These are phyloP conservation scores for Colletotrichum tanaceti DNA, from an alignment of 2,329 filamentous ascomycete species.

Conservation along the genomic window DNA sequence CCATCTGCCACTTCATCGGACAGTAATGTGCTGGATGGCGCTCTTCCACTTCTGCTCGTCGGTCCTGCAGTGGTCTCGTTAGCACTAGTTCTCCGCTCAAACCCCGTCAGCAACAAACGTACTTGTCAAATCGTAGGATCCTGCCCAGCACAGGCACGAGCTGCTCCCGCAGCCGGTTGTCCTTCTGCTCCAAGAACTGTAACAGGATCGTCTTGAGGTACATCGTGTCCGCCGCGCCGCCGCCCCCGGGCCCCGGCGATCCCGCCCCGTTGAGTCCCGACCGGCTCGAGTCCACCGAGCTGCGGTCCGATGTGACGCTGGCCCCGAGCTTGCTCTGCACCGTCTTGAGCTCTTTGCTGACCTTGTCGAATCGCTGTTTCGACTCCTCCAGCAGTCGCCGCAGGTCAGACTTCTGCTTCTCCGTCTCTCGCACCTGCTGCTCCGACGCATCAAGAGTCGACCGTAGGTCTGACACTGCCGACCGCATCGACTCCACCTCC, in stretches of 20 bases:
- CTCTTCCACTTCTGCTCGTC: constrained; percentile 91
- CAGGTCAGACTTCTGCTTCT: constrained; percentile 83
- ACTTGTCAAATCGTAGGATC: constrained; percentile 82
- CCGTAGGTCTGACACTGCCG: constrained; percentile 81
- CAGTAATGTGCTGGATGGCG: constrained; percentile 70
- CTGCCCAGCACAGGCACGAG: constrained; percentile 82
- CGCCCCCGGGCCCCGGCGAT: constrained; percentile 15
- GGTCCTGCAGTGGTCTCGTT: constrained; percentile 49
- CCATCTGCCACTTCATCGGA: constrained; percentile 44
- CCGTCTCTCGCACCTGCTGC: constrained; percentile 82
- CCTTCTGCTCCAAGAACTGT: constrained; percentile 84
- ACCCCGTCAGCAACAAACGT: constrained; percentile 51
- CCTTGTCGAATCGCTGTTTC: constrained; percentile 80
- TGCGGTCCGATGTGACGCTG: constrained; percentile 50
- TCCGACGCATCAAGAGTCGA: constrained; percentile 89
- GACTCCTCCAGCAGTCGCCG: constrained; percentile 82
- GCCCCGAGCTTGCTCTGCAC: constrained; percentile 60
- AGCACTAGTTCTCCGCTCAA: constrained; percentile 1
- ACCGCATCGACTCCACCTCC: constrained; percentile 80
- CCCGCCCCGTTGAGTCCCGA: constrained; percentile 52
- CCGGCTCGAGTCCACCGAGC: constrained; percentile 60
- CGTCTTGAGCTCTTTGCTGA: constrained; percentile 73
- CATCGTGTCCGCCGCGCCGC: constrained; percentile 60
- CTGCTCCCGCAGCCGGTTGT: constrained; percentile 79
- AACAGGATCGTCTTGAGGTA: constrained; percentile 86